Evolutionary conservation across 371 early-diverging fungal species (phyloP).

Genomic region (Conidiobolus incongruus): DNA sequence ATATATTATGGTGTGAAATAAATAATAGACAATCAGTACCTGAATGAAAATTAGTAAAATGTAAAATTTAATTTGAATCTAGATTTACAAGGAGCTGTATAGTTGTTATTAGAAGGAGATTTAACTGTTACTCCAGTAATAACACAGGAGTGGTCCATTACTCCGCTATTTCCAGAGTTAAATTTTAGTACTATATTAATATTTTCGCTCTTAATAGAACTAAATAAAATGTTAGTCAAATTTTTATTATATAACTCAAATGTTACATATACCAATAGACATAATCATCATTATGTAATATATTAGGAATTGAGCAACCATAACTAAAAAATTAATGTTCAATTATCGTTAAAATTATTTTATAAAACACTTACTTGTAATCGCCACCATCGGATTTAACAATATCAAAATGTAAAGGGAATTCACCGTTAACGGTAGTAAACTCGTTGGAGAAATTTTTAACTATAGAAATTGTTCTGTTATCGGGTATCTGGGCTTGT

Average conservation of each 20-base stretch:
- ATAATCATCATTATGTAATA: not conserved
- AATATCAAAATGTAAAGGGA: slow-evolving; percentile 1
- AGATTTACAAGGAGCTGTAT: not conserved
- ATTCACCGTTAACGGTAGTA: not conserved
- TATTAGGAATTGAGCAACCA: not conserved
- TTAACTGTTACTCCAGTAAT: not conserved
- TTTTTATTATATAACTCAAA: not conserved
- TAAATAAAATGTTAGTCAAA: not conserved
- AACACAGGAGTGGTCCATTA: not conserved
- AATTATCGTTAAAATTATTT: not conserved
- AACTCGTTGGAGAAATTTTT: not conserved
- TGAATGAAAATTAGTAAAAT: not conserved
- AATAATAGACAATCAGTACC: not conserved
- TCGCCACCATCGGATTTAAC: slow-evolving; percentile 2
- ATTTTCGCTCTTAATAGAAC: not conserved
- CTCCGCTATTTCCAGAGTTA: not conserved
- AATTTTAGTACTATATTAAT: slow-evolving; percentile 2
- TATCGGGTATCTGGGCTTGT: not conserved
- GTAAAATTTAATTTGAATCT: not conserved
- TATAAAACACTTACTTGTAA: not conserved
- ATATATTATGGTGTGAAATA: not conserved
- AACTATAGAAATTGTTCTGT: not conserved
- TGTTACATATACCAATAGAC: not conserved
- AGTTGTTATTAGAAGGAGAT: not conserved
- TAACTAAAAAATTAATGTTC: not conserved